phyloP scores from a whole-genome alignment of 371 early-diverging fungal genomes.

The Enterospora canceri region DNA sequence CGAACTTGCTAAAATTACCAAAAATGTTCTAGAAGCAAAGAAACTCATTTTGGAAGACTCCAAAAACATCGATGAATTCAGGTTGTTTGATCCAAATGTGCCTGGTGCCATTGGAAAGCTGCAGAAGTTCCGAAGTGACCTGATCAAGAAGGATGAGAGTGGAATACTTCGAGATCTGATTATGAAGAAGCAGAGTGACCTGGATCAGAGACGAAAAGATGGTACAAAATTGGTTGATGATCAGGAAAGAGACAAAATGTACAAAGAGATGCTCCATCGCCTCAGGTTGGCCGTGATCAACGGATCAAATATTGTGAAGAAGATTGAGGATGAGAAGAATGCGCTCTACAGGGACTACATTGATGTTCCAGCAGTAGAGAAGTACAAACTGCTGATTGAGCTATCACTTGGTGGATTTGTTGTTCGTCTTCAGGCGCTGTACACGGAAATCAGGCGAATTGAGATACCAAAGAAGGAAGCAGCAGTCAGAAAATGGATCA shows the following conservation, averaged over 20 bases:
- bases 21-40: slow-evolving; percentile 9
- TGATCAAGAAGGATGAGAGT: slow-evolving; percentile 10
- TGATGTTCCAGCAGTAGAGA: neutral
- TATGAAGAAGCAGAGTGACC: neutral
- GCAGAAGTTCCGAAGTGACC: neutral
- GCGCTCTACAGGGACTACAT: slow-evolving; percentile 14
- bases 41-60: neutral
- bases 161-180: slow-evolving; percentile 7
- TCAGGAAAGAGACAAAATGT: slow-evolving; percentile 3
- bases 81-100: neutral
- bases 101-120: neutral
- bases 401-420: slow-evolving; percentile 18
- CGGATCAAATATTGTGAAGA: neutral
- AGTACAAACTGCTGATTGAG: neutral
- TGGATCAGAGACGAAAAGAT: neutral
- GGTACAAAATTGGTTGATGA: neutral
- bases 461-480: neutral
- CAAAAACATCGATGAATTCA: neutral
- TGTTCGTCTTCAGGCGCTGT: neutral
- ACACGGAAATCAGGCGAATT: neutral
- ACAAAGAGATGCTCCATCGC: slow-evolving; percentile 7
- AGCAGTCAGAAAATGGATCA: slow-evolving; percentile 12
- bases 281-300: neutral
- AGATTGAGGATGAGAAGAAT: slow-evolving; percentile 5
- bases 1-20: neutral